A percentile compares a stretch with the other conserved stretches of the same genome.
Conservation (phyloP, 2,329 filamentous ascomycete genomes). For the Colletotrichum somersetense region DNA sequence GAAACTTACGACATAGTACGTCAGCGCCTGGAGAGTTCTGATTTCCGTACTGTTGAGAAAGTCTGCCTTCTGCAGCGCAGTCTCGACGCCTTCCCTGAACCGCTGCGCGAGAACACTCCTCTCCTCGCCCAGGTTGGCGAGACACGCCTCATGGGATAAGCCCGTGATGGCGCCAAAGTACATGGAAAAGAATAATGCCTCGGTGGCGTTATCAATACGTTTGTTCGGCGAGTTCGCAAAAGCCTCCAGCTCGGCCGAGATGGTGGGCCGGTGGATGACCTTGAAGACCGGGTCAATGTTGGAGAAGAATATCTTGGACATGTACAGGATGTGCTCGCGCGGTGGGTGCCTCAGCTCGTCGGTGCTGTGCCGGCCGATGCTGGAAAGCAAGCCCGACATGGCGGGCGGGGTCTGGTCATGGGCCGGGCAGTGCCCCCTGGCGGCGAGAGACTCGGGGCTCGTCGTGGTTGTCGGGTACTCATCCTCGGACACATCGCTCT, state of each 20-base stretch:
- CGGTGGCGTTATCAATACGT: constrained; percentile 45
- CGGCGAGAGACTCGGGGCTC: constrained; percentile 48
- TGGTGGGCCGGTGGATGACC: constrained; percentile 58
- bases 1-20: constrained; percentile 53
- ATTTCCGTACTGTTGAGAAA: constrained; percentile 57
- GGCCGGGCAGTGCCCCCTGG: constrained; percentile 33
- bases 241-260: constrained; percentile 47
- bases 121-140: constrained; percentile 50
- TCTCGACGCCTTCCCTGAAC: constrained; percentile 53
- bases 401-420: constrained; percentile 43
- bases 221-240: constrained; percentile 46
- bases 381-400: constrained; percentile 46
- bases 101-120: constrained; percentile 49
- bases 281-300: constrained; percentile 61
- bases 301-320: constrained; percentile 53
- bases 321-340: constrained; percentile 52
- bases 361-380: constrained; percentile 11
- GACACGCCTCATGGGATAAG: constrained; percentile 49
- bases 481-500: constrained; percentile 53
- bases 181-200: constrained; percentile 58
- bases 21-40: constrained; percentile 56
- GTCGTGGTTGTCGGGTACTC: constrained; percentile 46
- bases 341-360: constrained; percentile 50
- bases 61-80: constrained; percentile 56
- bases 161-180: constrained; percentile 58